A percentile compares a stretch with the other conserved stretches of the same genome.
These are phyloP conservation scores for Fusarium keratoplasticum DNA, from an alignment of 2,329 filamentous ascomycete genomes.

Conservation along the genomic window DNA sequence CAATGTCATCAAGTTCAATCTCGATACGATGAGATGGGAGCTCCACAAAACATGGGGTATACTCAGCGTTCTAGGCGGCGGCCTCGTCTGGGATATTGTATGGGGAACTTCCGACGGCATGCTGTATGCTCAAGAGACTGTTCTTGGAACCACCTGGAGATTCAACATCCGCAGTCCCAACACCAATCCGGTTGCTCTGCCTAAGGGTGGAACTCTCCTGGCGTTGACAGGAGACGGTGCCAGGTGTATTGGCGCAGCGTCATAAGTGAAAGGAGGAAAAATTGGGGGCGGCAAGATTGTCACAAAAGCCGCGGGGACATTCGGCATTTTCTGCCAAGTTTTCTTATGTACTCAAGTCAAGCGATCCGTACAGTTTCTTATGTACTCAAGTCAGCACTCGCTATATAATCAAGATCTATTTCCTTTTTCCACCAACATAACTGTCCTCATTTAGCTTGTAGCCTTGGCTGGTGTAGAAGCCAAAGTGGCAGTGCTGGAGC, in stretches of 20 bases:
- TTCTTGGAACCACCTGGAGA: constrained; percentile 17
- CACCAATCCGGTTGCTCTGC: not conserved
- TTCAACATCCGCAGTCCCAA: not conserved
- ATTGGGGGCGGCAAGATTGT: constrained; percentile 32
- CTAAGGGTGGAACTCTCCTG: constrained; percentile 4
- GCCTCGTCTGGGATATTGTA: constrained; percentile 8
- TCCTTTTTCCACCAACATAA: not conserved
- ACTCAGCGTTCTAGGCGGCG: not conserved
- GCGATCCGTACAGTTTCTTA: constrained; percentile 13
- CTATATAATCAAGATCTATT: constrained; percentile 16
- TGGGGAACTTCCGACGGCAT: not conserved
- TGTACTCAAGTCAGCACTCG: constrained; percentile 18
- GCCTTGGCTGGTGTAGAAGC: constrained; percentile 33
- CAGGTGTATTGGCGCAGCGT: constrained; percentile 5
- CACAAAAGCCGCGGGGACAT: constrained; percentile 10
- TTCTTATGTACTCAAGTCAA: constrained; percentile 22
- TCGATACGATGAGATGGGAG: constrained; percentile 8
- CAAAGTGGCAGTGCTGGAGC: constrained; percentile 38
- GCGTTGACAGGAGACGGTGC: constrained; percentile 28
- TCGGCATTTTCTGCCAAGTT: constrained; percentile 15
- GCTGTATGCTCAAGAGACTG: constrained; percentile 18
- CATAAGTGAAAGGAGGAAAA: not conserved
- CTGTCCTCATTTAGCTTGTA: not conserved
- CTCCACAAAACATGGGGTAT: not conserved
- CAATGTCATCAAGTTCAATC: not conserved